These are phyloP conservation scores for Emericellopsis cladophorae DNA, from an alignment of 2,329 filamentous ascomycete species.

Conservation along the genomic window DNA sequence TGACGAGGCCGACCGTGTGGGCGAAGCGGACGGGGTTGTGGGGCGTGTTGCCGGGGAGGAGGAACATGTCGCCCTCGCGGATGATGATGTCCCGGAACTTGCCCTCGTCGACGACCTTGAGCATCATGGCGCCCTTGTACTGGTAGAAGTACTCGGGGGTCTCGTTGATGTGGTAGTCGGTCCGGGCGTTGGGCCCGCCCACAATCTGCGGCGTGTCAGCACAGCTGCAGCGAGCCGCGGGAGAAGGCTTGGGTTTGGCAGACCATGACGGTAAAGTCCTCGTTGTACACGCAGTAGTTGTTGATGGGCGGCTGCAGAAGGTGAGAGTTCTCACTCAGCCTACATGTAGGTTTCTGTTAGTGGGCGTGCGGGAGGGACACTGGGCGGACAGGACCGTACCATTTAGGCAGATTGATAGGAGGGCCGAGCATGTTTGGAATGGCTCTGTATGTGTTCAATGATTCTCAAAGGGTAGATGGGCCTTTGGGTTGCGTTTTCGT, in stretches of 20 bases:
- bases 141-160: constrained; percentile 99
- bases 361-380: background rate
- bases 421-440: constrained; percentile 28
- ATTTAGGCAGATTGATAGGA: constrained; percentile 45
- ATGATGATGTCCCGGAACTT: constrained; percentile 77
- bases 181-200: constrained; percentile 88
- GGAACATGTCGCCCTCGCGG: constrained; percentile 84
- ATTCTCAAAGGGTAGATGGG: background rate
- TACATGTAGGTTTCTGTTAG: constrained; percentile 23
- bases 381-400: constrained; percentile 23
- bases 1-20: constrained; percentile 83
- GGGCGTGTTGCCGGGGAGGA: constrained; percentile 86
- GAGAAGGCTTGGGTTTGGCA: constrained; percentile 2
- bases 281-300: constrained; percentile 94
- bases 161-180: constrained; percentile 96
- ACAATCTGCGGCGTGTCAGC: constrained; percentile 49
- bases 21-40: constrained; percentile 93
- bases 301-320: constrained; percentile 89
- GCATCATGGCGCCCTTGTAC: constrained; percentile 81
- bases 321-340: constrained; percentile 85
- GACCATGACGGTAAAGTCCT: constrained; percentile 72
- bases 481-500: background rate
- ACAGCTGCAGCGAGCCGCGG: background rate
- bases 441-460: too few relatives aligned
- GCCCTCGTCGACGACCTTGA: constrained; percentile 71